These are phyloP conservation scores for Diaporthe vaccinii DNA, from an alignment of 2,329 filamentous ascomycete genomes.

Conservation along the genomic window DNA sequence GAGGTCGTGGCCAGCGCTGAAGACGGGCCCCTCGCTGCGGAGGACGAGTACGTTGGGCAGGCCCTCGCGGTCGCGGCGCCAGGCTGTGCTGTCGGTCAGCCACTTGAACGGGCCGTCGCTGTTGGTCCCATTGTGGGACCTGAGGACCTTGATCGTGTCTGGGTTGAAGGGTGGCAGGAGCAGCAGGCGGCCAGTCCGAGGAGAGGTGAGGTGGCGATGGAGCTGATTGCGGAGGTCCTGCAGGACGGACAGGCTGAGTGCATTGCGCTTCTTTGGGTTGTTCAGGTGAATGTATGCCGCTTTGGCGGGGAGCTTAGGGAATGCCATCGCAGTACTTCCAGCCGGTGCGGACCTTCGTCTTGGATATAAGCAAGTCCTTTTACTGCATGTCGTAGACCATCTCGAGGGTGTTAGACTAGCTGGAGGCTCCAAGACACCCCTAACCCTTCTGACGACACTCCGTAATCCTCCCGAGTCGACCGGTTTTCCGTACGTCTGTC, in stretches of 20 bases:
- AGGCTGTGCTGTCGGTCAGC: conserved; percentile 47
- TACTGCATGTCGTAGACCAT: not conserved
- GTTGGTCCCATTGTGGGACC: not conserved
- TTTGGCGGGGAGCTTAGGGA: conserved; percentile 46
- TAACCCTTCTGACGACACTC: conserved; percentile 18
- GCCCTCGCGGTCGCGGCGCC: conserved; percentile 43
- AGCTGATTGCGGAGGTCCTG: conserved; percentile 47
- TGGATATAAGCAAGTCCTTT: not conserved
- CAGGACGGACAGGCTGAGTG: conserved; percentile 46
- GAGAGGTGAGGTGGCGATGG: conserved; percentile 44
- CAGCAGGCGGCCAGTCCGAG: conserved; percentile 42
- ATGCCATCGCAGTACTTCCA: not conserved
- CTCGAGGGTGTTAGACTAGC: not conserved
- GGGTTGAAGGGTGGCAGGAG: conserved; percentile 49
- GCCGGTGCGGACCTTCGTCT: no score
- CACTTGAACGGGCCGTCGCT: conserved; percentile 43
- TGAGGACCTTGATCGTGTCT: conserved; percentile 41
- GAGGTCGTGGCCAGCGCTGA: conserved; percentile 51
- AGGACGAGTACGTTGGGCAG: conserved; percentile 51
- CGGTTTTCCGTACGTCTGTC: not conserved
- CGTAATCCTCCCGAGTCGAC: not conserved
- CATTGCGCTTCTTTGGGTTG: conserved; percentile 47
- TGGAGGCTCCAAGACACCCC: not conserved
- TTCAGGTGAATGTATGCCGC: conserved; percentile 47
- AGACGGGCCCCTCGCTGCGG: conserved; percentile 48